Percentiles rank a stretch among this genome's conserved stretches.
Conservation (phyloP, 1,139 yeast genomes). For the Yamadazyma songkhlaensis region DNA sequence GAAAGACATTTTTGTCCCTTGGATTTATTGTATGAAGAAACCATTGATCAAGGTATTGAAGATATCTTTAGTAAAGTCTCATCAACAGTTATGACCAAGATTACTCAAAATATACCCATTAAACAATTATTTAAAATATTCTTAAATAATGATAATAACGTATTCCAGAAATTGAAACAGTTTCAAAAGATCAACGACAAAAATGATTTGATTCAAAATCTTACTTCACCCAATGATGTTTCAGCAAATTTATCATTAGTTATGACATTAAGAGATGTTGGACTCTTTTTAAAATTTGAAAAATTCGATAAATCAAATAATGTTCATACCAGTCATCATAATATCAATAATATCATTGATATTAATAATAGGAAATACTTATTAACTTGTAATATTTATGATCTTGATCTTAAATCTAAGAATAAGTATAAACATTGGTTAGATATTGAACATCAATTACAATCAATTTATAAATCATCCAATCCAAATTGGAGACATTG, state of each 20-base stretch:
- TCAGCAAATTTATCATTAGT: conserved; percentile 41
- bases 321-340: conserved; percentile 33
- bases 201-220: conserved; percentile 32
- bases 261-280: conserved; percentile 59
- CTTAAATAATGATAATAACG: conserved; percentile 30
- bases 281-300: conserved; percentile 45
- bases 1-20: conserved; percentile 44
- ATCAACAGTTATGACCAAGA: conserved; percentile 17
- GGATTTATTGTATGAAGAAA: conserved; percentile 33
- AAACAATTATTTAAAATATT: conserved; percentile 25
- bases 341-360: conserved; percentile 29
- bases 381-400: conserved; percentile 41
- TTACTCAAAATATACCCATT: conserved; percentile 27
- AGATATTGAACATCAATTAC: conserved; percentile 33
- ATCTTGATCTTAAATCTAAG: conserved; percentile 43
- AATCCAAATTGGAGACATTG: conserved; percentile 40
- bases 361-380: conserved; percentile 26
- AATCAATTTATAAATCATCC: conserved; percentile 32
- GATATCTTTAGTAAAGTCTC: conserved; percentile 36
- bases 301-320: conserved; percentile 28
- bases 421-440: conserved; percentile 44
- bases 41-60: conserved; percentile 31
- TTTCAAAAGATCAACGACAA: conserved; percentile 36
- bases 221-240: conserved; percentile 40
- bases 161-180: conserved; percentile 36